A percentile compares a stretch with the other conserved stretches of the same genome.
Evolutionary conservation across 2,329 filamentous ascomycete species (phyloP).

Genomic region (Aspergillus awamori): DNA sequence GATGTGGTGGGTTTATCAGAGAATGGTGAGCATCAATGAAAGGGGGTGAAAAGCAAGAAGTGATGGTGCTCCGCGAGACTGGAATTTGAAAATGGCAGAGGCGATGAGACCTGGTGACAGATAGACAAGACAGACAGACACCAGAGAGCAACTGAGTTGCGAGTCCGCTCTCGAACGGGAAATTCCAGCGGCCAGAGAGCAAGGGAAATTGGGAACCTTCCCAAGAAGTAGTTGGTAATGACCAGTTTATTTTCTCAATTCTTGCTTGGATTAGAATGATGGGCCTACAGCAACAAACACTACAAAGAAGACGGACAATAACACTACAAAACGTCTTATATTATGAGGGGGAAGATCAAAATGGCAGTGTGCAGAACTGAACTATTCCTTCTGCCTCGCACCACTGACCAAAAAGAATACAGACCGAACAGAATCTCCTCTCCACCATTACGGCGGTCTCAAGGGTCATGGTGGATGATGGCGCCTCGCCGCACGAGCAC

Average conservation of each 20-base stretch:
- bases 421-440: not conserved
- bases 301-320: no score
- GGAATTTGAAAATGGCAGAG: conserved; percentile 1
- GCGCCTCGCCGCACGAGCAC: conserved; percentile 15
- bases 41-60: not conserved
- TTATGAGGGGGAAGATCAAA: no score
- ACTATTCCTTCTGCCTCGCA: no score
- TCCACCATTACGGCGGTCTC: not conserved
- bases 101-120: not conserved
- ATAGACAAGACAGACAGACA: not conserved
- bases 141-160: not conserved
- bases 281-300: no score
- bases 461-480: conserved; percentile 1
- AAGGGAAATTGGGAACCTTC: not conserved
- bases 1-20: not conserved
- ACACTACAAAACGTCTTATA: no score
- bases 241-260: no score
- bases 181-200: not conserved
- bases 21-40: not conserved
- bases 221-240: no score
- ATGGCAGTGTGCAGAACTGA: no score
- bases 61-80: not conserved
- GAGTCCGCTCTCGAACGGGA: not conserved
- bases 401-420: no score
- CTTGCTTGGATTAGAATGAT: no score